Percentiles rank a stretch among this genome's conserved stretches.
phyloP scores from a whole-genome alignment of 2,329 filamentous ascomycete genomes.

The Tolypocladium pustulatum region DNA sequence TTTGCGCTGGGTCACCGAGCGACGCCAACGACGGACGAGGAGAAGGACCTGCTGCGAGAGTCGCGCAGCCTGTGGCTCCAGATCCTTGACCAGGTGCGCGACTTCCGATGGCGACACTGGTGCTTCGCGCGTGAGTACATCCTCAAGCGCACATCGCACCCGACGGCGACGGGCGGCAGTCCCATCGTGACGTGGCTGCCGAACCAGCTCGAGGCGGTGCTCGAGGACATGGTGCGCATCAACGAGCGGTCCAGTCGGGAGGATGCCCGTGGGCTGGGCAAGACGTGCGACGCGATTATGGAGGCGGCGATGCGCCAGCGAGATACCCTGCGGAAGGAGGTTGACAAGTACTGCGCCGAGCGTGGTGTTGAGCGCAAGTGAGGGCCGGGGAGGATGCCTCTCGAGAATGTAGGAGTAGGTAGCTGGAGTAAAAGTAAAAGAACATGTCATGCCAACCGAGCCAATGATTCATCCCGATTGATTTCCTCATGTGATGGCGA shows the following conservation, averaged over 20 bases:
- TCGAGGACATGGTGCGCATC: constrained; percentile 57
- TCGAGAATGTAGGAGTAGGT: neutral
- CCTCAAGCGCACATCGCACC: constrained; percentile 64
- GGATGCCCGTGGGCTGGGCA: constrained; percentile 31
- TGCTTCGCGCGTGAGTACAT: constrained; percentile 80
- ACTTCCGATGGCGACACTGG: constrained; percentile 79
- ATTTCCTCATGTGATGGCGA: neutral
- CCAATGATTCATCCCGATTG: neutral
- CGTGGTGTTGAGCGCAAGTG: constrained; percentile 29
- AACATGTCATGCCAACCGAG: neutral
- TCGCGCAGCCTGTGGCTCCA: constrained; percentile 52
- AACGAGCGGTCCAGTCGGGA: constrained; percentile 31
- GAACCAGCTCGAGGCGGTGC: constrained; percentile 67
- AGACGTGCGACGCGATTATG: constrained; percentile 50
- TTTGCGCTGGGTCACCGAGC: constrained; percentile 38
- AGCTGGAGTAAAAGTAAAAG: neutral
- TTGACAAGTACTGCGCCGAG: constrained; percentile 63
- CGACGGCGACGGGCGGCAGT: constrained; percentile 69
- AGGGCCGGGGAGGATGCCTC: neutral
- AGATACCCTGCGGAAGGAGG: constrained; percentile 60
- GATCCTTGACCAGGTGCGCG: constrained; percentile 63
- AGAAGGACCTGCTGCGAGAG: constrained; percentile 37
- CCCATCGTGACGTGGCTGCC: constrained; percentile 79
- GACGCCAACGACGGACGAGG: constrained; percentile 10
- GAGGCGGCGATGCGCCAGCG: constrained; percentile 53